A percentile compares a stretch with the other conserved stretches of the same genome.
phyloP scores from a whole-genome alignment of 805 yeast species.

The Barnettozyma vustinii region DNA sequence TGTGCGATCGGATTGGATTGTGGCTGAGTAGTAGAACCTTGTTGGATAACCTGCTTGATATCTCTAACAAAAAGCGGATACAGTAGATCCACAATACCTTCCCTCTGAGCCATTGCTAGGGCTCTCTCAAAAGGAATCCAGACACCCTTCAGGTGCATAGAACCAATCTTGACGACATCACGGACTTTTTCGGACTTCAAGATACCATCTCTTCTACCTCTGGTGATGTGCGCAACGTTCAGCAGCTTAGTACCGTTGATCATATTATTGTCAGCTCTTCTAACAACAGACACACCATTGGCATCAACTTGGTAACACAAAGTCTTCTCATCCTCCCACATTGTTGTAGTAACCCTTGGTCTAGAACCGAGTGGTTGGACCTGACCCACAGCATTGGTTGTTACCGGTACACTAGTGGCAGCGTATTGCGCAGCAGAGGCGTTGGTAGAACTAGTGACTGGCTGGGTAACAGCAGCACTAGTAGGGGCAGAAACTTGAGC shows the following conservation, averaged over 20 bases:
- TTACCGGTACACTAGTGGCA: conserved; percentile 13
- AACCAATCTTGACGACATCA: conserved; percentile 80
- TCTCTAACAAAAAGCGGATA: conserved; percentile 72
- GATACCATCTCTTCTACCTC: conserved; percentile 83
- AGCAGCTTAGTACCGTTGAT: conserved; percentile 79
- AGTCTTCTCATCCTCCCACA: conserved; percentile 88
- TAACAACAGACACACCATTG: conserved; percentile 70
- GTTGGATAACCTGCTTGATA: conserved; percentile 45
- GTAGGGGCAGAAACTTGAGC: conserved; percentile 8
- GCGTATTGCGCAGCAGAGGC: conserved; percentile 11
- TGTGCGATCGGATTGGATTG: conserved; percentile 16
- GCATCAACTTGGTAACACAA: conserved; percentile 84
- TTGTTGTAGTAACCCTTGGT: conserved; percentile 72
- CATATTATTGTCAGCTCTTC: conserved; percentile 82
- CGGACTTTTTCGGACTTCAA: conserved; percentile 70
- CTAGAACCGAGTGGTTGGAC: conserved; percentile 31
- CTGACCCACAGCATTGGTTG: conserved; percentile 18
- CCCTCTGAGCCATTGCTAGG: conserved; percentile 72
- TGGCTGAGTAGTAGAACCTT: conserved; percentile 29
- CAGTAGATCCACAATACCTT: conserved; percentile 61
- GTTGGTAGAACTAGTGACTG: conserved; percentile 5
- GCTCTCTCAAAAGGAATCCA: conserved; percentile 90
- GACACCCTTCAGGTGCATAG: conserved; percentile 84
- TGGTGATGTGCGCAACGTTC: conserved; percentile 81
- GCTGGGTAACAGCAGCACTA: not conserved